Base-by-base conservation (phyloP, 2,329 filamentous ascomycete species). In the Colletotrichum sp. region DNA sequence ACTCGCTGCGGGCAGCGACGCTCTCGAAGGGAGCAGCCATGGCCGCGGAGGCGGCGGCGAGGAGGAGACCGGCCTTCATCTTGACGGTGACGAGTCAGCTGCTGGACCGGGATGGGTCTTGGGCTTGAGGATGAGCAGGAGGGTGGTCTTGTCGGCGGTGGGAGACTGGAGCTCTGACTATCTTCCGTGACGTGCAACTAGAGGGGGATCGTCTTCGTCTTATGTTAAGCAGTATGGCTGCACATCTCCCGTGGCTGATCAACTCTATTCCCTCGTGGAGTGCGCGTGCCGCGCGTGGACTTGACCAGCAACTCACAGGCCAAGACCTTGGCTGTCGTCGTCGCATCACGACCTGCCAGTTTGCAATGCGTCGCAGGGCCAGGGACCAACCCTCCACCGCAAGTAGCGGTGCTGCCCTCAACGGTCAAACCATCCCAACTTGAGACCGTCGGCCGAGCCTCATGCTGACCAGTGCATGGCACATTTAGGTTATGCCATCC, bases 11-110 rank as follows among this genome's bases (percentile, higher is more conserved):
- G 30, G 57, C 19, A 19, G 34, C 39, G 15, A 57, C 55, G 48
- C 70, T 65, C 64, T 75, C 70, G 34, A 75, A 59, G 16, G 73
- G 73, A 28, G 70, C 73, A 27, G 73, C 73, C 32, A 75, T 39
- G 48, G 73, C 73, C 64, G 68, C 57, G 16, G 68, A 65, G 64
- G 64, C 75, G 32, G 73, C 72, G 59, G 71, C 59, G 64, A 77
- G 55, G 36, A 77, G 60, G 22, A 77, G 59, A 36, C 64, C 36
- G 72, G 75, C 75, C 75, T 77, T 77, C 75, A 77, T 77, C 34
- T 32, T 32, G 68, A 60, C 22, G 57, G 8, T 34, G 44, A 22
- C 30, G 59, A 36, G 64, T 59, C 64, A 65, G 57, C 64, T 68
- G 15, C 64, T 69, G 30, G 70, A 64, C 68, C 32, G 30, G 55